Base-by-base conservation (phyloP, 768 basidiomycete species). In the Tephrocybe sp. region DNA sequence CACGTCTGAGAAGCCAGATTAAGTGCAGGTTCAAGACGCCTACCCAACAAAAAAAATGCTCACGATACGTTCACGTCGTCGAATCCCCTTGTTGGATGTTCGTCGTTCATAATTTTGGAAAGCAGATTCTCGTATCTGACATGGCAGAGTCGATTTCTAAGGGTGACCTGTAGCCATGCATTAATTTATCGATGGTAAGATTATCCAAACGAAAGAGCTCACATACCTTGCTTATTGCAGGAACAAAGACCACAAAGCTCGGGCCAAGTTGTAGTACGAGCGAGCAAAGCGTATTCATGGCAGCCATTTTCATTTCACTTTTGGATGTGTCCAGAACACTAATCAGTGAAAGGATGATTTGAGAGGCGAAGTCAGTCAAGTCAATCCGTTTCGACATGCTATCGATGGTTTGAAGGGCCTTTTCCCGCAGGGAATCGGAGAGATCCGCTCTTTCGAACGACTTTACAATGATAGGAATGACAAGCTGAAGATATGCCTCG, bases 201-300 rank as follows among this genome's bases (percentile, higher is more conserved):
- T 13, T 39, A 25, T 41, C 22, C 43, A 37, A 6, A 24, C 22
- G 21, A 21, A 54, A 73, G 12, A 12, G 28, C 28, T 12, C 6
- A 30, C 28, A 39, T 57, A 90, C 95, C 79, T 98, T 98, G 67
- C 91, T 92, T 56, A 99, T 89, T 56, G 94, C 94, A 1, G 96
- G 93, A 26, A 98, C 89, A 59, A 98, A 99, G 32, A 99, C 92
- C 3, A 95, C 93, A 57, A 94, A 99, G 64, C n/a, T n/a, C n/a
- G 95, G 86, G 1, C 95, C 95, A 45, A 99, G 82, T 61, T 99
- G 97, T 30, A 92, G 77, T 31, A 98, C 86, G 32, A 98, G 75
- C 1, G 94, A 89, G 64, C 92, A 97, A 2, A 99, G 71, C 0
- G 94, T 91, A 52, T 98, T 93, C 84, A 98, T 87, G 7, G 94